Conservation (phyloP, 805 yeast genomes). For the Torulaspora indica region DNA sequence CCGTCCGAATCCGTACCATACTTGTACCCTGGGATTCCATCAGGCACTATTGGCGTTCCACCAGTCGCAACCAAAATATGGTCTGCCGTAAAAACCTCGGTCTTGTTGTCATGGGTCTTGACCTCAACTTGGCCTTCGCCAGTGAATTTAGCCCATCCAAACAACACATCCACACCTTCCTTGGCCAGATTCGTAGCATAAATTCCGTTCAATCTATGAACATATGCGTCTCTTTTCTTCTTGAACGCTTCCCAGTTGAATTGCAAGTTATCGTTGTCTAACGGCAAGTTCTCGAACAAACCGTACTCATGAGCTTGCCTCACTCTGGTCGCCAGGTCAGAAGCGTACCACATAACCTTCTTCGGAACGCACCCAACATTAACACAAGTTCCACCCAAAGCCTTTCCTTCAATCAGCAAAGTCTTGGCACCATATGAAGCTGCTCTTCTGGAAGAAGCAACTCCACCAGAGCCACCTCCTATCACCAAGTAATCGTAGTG, state of each 20-base stretch:
- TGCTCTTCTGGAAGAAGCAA: slow-evolving; percentile 96
- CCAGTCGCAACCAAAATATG: slow-evolving; percentile 89
- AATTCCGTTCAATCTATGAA: slow-evolving; percentile 83
- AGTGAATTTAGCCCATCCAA: slow-evolving; percentile 79
- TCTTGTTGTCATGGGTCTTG: slow-evolving; percentile 54
- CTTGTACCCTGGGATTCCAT: slow-evolving; percentile 72
- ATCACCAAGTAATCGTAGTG: slow-evolving; percentile 91
- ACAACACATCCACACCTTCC: slow-evolving; percentile 83
- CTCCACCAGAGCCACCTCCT: slow-evolving; percentile 99
- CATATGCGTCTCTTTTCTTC: slow-evolving; percentile 86
- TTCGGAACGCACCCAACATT: slow-evolving; percentile 99
- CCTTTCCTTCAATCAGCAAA: slow-evolving; percentile 71
- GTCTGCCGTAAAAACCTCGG: slow-evolving; percentile 67
- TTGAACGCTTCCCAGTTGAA: slow-evolving; percentile 84
- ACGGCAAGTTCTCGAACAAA: slow-evolving; percentile 53
- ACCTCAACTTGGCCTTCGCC: slow-evolving; percentile 77
- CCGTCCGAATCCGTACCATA: slow-evolving; percentile 86
- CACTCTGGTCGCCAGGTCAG: slow-evolving; percentile 76
- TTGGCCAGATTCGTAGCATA: slow-evolving; percentile 81
- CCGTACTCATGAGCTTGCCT: slow-evolving; percentile 80
- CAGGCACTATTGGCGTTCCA: slow-evolving; percentile 71
- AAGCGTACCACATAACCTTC: slow-evolving; percentile 98
- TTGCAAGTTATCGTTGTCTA: slow-evolving; percentile 47
- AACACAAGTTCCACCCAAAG: slow-evolving; percentile 97
- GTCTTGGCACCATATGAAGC: slow-evolving; percentile 90